phyloP scores from a whole-genome alignment of 495 filamentous ascomycete genomes.

The Mytilinidion resinicola region DNA sequence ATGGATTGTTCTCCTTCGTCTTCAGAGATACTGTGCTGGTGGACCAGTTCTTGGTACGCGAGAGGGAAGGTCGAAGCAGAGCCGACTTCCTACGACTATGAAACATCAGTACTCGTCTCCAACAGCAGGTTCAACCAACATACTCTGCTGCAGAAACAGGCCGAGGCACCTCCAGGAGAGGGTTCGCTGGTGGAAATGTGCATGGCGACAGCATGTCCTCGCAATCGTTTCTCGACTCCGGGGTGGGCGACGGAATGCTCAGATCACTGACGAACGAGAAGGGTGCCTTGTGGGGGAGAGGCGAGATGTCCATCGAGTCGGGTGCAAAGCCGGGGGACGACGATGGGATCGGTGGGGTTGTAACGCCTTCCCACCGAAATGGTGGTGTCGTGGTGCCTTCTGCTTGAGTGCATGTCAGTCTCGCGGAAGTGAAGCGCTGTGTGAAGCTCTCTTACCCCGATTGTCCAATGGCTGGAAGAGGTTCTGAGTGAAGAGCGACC shows the following conservation, averaged over 20 bases:
- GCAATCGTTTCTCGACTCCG: constrained; percentile 40
- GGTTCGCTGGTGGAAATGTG: constrained; percentile 9
- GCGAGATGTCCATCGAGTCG: constrained; percentile 91
- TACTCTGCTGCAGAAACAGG: constrained; percentile 33
- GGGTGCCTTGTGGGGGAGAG: constrained; percentile 80
- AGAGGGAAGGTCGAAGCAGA: constrained; percentile 55
- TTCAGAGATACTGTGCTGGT: constrained; percentile 45
- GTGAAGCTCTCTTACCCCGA: constrained; percentile 55
- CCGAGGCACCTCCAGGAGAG: constrained; percentile 21
- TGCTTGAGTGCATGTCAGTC: constrained; percentile 24
- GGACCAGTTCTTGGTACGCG: constrained; percentile 52
- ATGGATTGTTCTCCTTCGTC: constrained; percentile 51
- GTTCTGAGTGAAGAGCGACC: constrained; percentile 83
- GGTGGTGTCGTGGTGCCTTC: constrained; percentile 81
- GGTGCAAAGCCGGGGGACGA: constrained; percentile 72
- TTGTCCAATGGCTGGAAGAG: constrained; percentile 60
- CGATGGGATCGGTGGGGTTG: constrained; percentile 74
- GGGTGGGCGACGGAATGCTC: constrained; percentile 62
- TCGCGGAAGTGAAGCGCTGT: neutral
- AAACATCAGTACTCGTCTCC: constrained; percentile 5
- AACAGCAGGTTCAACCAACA: constrained; percentile 4
- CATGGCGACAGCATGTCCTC: constrained; percentile 35
- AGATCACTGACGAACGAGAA: constrained; percentile 52
- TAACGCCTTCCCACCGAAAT: constrained; percentile 60
- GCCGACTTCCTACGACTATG: constrained; percentile 52